Conservation (phyloP, 352 stramenopile species). For the Pythium guiyangense region DNA sequence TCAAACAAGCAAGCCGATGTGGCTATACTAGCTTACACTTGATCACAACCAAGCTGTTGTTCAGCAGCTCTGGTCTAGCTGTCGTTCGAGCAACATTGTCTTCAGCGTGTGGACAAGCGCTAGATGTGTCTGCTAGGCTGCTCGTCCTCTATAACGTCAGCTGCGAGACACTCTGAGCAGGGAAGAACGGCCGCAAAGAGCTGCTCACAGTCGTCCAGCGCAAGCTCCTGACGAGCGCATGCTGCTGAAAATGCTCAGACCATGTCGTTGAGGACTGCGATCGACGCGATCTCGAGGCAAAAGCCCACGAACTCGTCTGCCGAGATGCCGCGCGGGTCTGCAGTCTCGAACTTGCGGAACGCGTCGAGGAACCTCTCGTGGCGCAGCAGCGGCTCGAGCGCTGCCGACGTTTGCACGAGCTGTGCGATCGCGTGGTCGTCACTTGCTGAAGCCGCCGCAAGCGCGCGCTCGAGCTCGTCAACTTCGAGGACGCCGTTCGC, state of each 20-base stretch:
- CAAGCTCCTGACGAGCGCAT: no score
- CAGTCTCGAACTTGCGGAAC: constrained; percentile 53
- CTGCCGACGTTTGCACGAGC: constrained; percentile 38
- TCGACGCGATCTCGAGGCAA: constrained; percentile 57
- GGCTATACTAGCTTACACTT: no score
- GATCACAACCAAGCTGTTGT: no score
- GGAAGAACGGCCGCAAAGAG: no score
- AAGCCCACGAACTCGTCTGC: constrained; percentile 74
- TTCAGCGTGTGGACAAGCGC: no score
- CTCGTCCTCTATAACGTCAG: no score
- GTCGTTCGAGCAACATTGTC: no score
- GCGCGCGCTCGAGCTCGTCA: constrained; percentile 42
- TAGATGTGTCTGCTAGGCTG: no score
- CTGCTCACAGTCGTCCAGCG: no score
- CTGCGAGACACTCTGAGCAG: no score
- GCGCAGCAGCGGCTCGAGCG: constrained; percentile 54
- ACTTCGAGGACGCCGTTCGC: constrained; percentile 54
- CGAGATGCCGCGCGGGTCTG: constrained; percentile 52
- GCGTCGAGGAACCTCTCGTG: constrained; percentile 57
- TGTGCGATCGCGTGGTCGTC: constrained; percentile 17
- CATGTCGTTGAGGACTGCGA: constrained; percentile 42
- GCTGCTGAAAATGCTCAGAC: constrained; percentile 12
- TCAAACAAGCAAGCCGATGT: no score
- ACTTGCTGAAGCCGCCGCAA: constrained; percentile 23
- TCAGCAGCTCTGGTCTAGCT: no score